Evolutionary conservation across 257 asterid species (phyloP).

Genomic region (Thymus quinquecostatus): DNA sequence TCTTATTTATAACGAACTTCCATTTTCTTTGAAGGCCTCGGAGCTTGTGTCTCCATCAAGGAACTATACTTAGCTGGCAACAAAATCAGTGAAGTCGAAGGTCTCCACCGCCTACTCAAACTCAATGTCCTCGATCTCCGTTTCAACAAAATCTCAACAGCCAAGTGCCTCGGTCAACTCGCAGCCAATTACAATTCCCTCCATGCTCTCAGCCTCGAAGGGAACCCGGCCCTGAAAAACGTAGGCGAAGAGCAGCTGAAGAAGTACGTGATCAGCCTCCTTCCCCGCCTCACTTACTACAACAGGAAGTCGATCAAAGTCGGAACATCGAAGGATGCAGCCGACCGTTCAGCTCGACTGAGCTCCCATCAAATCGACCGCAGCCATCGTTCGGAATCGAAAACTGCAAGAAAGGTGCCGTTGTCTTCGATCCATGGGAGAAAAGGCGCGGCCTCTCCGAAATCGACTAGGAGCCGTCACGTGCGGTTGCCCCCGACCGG

Average conservation of each 20-base stretch:
- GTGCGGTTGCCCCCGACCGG: slow-evolving; percentile 65
- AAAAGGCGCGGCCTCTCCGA: slow-evolving; percentile 31
- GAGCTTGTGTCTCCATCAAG: slow-evolving; percentile 85
- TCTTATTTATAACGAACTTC: slow-evolving; percentile 17
- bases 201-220: slow-evolving; percentile 91
- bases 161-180: slow-evolving; percentile 94
- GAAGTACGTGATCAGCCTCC: slow-evolving; percentile 77
- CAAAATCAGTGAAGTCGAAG: slow-evolving; percentile 97
- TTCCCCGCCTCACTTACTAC: slow-evolving; percentile 78
- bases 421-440: slow-evolving; percentile 66
- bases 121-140: slow-evolving; percentile 80
- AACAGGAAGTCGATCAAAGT: slow-evolving; percentile 74
- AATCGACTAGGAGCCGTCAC: slow-evolving; percentile 10
- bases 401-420: slow-evolving; percentile 55
- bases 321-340: slow-evolving; percentile 63
- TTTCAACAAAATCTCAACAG: slow-evolving; percentile 90
- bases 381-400: slow-evolving; percentile 52
- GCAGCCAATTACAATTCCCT: slow-evolving; percentile 90
- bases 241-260: slow-evolving; percentile 87
- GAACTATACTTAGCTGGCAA: slow-evolving; percentile 94
- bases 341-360: slow-evolving; percentile 70
- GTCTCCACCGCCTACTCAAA: slow-evolving; percentile 96
- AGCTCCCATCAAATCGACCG: slow-evolving; percentile 68
- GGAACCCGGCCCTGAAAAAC: slow-evolving; percentile 95
- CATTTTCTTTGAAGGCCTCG: slow-evolving; percentile 64